These are phyloP conservation scores for Argentina anserina DNA, from an alignment of 306 rosid genomes.

Conservation along the genomic window DNA sequence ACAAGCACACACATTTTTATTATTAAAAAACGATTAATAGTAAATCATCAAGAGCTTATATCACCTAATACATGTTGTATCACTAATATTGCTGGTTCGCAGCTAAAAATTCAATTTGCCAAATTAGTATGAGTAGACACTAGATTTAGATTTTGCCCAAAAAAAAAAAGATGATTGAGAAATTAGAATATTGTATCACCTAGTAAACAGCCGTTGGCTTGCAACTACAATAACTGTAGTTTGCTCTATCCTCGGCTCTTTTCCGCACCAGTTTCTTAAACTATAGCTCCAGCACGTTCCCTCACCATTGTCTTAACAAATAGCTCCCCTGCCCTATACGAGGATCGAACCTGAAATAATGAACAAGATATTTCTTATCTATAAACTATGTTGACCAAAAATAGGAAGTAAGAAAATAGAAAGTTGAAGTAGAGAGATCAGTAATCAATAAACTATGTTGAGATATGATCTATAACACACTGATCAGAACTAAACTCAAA, in stretches of 20 bases:
- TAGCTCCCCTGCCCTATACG: constrained; percentile 95
- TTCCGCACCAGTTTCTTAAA: background rate
- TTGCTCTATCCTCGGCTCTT: background rate
- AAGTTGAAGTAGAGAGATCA: background rate
- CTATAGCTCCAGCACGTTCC: constrained; percentile 38
- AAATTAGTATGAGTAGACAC: background rate
- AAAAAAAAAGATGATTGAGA: no score
- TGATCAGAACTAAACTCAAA: background rate
- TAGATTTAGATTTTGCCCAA: no score
- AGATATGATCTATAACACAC: background rate
- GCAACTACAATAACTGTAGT: background rate
- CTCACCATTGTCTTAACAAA: constrained; percentile 81
- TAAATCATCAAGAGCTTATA: no score
- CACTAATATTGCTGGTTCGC: background rate
- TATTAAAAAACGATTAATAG: no score
- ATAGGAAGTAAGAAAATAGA: background rate
- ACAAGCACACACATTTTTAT: no score
- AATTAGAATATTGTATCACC: no score
- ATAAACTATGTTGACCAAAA: background rate
- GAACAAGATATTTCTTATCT: background rate
- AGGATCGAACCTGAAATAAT: constrained; percentile 74
- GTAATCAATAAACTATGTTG: background rate
- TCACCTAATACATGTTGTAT: no score
- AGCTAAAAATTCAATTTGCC: background rate
- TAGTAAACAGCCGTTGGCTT: background rate